Evolutionary conservation across 164 flowering plant genomes (phyloP).

Genomic region (Sextonia rubra): DNA sequence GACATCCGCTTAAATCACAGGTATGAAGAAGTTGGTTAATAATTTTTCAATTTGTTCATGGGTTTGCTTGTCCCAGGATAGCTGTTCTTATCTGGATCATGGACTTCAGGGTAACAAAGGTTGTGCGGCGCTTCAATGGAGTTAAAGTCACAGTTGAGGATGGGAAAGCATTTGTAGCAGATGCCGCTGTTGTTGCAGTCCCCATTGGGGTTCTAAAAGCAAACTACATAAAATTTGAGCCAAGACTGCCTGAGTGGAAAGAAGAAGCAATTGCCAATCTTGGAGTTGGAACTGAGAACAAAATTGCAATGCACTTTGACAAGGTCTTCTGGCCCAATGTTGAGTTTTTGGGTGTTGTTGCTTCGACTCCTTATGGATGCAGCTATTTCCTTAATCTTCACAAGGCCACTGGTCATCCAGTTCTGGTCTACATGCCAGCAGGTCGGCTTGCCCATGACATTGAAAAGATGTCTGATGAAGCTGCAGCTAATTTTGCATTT

Average conservation of each 20-base stretch:
- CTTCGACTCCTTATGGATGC: slow-evolving; percentile 76
- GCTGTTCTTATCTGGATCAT: background rate
- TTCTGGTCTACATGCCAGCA: slow-evolving; percentile 95
- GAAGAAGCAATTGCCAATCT: slow-evolving; percentile 72
- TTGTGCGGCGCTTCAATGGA: slow-evolving; percentile 51
- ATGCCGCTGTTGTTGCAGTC: slow-evolving; percentile 78
- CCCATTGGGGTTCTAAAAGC: slow-evolving; percentile 89
- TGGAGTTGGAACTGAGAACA: slow-evolving; percentile 90
- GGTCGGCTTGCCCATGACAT: slow-evolving; percentile 81
- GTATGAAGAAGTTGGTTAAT: slow-evolving; percentile 22
- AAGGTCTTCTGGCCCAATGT: slow-evolving; percentile 97
- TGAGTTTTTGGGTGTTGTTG: slow-evolving; percentile 93
- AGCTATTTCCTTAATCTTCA: slow-evolving; percentile 94
- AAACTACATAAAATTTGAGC: slow-evolving; percentile 59
- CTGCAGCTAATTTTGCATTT: slow-evolving; percentile 81
- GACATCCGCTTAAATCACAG: slow-evolving; percentile 82
- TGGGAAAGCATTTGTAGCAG: slow-evolving; percentile 75
- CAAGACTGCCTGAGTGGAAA: slow-evolving; percentile 89
- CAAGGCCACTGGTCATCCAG: slow-evolving; percentile 87
- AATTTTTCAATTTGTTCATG: background rate
- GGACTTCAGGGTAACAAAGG: slow-evolving; percentile 56
- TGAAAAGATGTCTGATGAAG: slow-evolving; percentile 90
- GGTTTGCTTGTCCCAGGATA: background rate
- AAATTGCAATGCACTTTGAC: slow-evolving; percentile 76
- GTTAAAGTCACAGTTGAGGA: slow-evolving; percentile 77